A percentile compares a stretch with the other conserved stretches of the same genome.
These are phyloP conservation scores for Tylopilus cervinicoccineus DNA, from an alignment of 768 basidiomycete genomes.

Conservation along the genomic window DNA sequence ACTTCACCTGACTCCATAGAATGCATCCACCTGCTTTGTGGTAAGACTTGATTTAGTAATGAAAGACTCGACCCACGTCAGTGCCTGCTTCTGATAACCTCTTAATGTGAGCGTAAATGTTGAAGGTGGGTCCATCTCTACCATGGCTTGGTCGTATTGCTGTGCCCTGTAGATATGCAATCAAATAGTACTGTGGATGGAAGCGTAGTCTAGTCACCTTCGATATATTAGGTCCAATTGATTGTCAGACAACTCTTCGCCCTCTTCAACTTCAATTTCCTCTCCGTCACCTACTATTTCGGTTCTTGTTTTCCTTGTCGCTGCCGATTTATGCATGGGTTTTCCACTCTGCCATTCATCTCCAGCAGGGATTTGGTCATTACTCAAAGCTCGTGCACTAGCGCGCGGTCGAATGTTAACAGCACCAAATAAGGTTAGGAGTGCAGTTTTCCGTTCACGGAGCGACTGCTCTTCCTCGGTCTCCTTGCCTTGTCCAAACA, in stretches of 20 bases:
- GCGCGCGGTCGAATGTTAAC: slow-evolving; percentile 65
- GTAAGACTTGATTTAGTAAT: neutral
- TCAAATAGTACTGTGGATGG: neutral
- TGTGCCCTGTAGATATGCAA: slow-evolving; percentile 60
- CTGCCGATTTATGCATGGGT: slow-evolving; percentile 33
- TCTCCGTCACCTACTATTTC: slow-evolving; percentile 80
- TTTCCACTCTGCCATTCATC: slow-evolving; percentile 40
- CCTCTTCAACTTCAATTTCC: slow-evolving; percentile 80
- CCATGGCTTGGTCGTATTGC: slow-evolving; percentile 68
- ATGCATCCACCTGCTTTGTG: slow-evolving; percentile 77
- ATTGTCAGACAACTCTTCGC: slow-evolving; percentile 75
- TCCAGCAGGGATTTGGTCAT: slow-evolving; percentile 27
- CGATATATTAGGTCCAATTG: slow-evolving; percentile 82
- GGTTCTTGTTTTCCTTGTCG: slow-evolving; percentile 42
- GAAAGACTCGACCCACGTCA: slow-evolving; percentile 45
- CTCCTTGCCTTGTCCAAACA: slow-evolving; percentile 77
- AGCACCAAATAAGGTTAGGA: slow-evolving; percentile 69
- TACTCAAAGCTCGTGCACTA: slow-evolving; percentile 34
- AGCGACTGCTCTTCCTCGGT: slow-evolving; percentile 75
- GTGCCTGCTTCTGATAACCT: slow-evolving; percentile 92
- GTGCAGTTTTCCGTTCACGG: slow-evolving; percentile 72
- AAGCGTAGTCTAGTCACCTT: slow-evolving; percentile 47
- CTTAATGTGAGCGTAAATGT: slow-evolving; percentile 75
- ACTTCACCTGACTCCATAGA: slow-evolving; percentile 74
- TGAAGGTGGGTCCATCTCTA: slow-evolving; percentile 75